Evolutionary conservation across 441 rosid genomes (phyloP).

Genomic region (Populus hybrid): DNA sequence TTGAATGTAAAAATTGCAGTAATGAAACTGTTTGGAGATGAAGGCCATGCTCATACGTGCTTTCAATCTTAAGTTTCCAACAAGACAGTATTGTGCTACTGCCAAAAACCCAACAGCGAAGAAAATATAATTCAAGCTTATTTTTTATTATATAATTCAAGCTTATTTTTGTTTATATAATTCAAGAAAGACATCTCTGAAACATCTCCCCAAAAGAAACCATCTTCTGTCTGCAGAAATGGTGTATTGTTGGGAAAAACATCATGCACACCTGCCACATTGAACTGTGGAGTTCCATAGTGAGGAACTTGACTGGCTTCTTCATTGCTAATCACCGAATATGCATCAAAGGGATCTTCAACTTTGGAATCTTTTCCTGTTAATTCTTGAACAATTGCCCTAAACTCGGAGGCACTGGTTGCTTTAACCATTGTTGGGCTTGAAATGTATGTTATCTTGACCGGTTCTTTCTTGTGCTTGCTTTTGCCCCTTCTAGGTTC

Average conservation of each 20-base stretch:
- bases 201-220: slow-evolving; percentile 18
- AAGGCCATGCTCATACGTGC: neutral
- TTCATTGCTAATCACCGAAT: neutral
- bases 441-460: slow-evolving; percentile 43
- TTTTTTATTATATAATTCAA: neutral
- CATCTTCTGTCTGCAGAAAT: slow-evolving; percentile 7
- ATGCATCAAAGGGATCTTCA: neutral
- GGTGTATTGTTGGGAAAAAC: slow-evolving; percentile 7
- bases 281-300: neutral
- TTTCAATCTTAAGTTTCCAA: neutral
- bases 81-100: neutral
- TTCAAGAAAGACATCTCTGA: slow-evolving; percentile 1
- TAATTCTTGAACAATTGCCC: slow-evolving; percentile 43
- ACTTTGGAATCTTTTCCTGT: slow-evolving; percentile 41
- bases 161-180: neutral
- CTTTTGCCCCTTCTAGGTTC: slow-evolving; percentile 3
- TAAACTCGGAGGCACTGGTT: slow-evolving; percentile 40
- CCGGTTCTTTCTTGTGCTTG: slow-evolving; percentile 23
- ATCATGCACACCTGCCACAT: neutral
- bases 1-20: too few species aligned
- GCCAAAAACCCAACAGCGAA: neutral
- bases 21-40: too few species aligned
- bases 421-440: slow-evolving; percentile 44
- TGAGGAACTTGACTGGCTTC: neutral
- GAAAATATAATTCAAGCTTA: neutral